Evolutionary conservation across 352 stramenopile genomes (phyloP), one percentile per base, ranked within the genome.

Genomic region (Globisporangium sylvaticum): DNA sequence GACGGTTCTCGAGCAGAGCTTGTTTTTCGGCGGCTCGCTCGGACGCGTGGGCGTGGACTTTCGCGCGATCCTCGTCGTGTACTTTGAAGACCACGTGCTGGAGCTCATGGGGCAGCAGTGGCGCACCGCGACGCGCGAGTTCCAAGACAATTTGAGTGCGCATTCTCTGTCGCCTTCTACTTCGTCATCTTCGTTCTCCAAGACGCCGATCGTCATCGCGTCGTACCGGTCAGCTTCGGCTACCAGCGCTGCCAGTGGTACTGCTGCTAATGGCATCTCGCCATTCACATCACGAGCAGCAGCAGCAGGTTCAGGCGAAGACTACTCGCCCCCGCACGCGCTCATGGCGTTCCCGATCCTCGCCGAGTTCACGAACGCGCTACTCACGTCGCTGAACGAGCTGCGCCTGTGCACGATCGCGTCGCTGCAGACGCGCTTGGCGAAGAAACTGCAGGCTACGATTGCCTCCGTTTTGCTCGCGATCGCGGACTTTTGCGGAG

Each of bases 301-400:
- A 15, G 68, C 67, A 27, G n/a, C 54, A 7, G 22, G 53, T 3
- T 55, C 24, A 24, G 65, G 58, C 1, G 78, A 73, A 37, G 85
- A 88, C 56, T 89, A 84, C 64, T 80, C 83, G 12, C 87, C 89
- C 0, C 89, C 89, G 0, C 81, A 87, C 18, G 77, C 81, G n/a
- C 76, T 97, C 22, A 92, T 97, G 83, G 84, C 87, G 27, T 96
- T 94, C 66, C 89, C 89, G n/a, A 73, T 94, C 34, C 59, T 95
- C 52, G 89, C 88, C 0, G 85, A 94, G 65, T 89, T 94, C 53
- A 95, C 84, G 3, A 97, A 97, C 74, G 79, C 82, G 2, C 24
- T 97, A 27, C 65, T 97, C 1, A 70, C 77, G 25, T 92, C 84
- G 8, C 83, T 96, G 25, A 97, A 97, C 54, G 84, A 96, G 53